Base-by-base conservation (phyloP, 768 basidiomycete species). In the Termitomyces sp. region DNA sequence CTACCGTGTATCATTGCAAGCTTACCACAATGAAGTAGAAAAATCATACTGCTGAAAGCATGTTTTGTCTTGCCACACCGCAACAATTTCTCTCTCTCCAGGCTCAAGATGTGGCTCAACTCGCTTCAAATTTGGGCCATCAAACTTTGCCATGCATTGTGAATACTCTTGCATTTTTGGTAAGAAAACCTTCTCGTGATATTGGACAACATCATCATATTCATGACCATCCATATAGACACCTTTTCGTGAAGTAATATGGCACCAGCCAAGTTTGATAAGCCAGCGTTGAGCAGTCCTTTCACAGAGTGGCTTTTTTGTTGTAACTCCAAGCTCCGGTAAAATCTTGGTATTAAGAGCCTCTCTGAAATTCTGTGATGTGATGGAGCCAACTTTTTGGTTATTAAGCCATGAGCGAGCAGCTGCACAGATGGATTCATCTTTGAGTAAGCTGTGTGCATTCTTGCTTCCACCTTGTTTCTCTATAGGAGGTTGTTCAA, bases 271-370 rank as follows among this genome's bases (percentile, higher is more conserved):
- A n/a, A n/a, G n/a, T n/a, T n/a, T n/a, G n/a, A n/a, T n/a, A n/a
- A n/a, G n/a, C n/a, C n/a, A n/a, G n/a, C n/a, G n/a, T n/a, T n/a
- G n/a, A n/a, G n/a, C n/a, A n/a, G n/a, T 79, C 12, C 65, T 53
- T 5, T 62, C 62, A 54, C 67, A 58, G 7, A 73, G 56, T 0
- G 69, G 71, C 9, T 61, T 60, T 10, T 61, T 65, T 1, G 62
- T 53, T 2, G 55, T 55, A 34, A 76, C 69, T 1, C 66, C 64
- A 1, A 76, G 68, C 16, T 64, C 59, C 1, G 70, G 71, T 5
- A 77, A 59, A 46, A 76, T 72, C 12, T 52, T 59, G 0, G 46
- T 48, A 37, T 75, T 69, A 31, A 76, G 55, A 0, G 62, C 65
- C 9, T 58, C 5, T 4, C 56, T 59, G 43, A 78, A 66, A 6